Conservation (phyloP, 2,329 filamentous ascomycete genomes). For the Paramyrothecium roridum region DNA sequence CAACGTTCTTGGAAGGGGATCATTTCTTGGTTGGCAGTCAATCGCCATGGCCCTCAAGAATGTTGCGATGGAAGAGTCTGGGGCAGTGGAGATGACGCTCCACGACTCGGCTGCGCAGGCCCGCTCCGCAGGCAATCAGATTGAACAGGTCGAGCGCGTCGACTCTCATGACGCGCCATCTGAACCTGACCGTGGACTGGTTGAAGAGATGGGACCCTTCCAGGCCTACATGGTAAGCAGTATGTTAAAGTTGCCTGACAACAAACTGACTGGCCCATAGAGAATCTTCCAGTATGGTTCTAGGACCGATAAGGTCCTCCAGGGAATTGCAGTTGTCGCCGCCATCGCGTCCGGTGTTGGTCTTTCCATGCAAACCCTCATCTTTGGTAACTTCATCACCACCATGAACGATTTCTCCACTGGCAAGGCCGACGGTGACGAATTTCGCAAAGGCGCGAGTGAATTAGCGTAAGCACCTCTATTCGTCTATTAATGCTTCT, state of each 20-base stretch:
- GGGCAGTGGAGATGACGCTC: too few species aligned
- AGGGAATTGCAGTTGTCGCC: constrained; percentile 14
- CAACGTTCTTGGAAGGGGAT: too few species aligned
- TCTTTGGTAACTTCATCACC: constrained; percentile 22
- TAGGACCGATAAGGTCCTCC: constrained; percentile 14
- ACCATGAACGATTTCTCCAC: constrained; percentile 14
- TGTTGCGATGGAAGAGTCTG: too few species aligned
- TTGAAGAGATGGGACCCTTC: not conserved
- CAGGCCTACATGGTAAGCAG: not conserved
- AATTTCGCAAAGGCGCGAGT: constrained; percentile 10
- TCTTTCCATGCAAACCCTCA: constrained; percentile 22
- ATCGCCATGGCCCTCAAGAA: too few species aligned
- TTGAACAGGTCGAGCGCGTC: too few species aligned
- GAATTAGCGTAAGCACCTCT: not conserved
- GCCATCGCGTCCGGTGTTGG: constrained; percentile 21
- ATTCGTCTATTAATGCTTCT: not conserved
- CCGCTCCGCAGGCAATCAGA: too few species aligned
- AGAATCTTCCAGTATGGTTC: constrained; percentile 19
- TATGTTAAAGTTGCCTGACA: not conserved
- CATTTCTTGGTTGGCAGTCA: too few species aligned
- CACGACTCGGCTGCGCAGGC: too few species aligned
- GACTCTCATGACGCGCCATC: too few species aligned
- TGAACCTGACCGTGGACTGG: too few species aligned
- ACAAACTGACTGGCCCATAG: constrained; percentile 5
- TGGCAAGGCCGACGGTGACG: constrained; percentile 3